Percentiles rank a stretch among this genome's conserved stretches.
Conservation (phyloP, 1,284 basidiomycete species). For the Erythrobasidium hasegawianum region DNA sequence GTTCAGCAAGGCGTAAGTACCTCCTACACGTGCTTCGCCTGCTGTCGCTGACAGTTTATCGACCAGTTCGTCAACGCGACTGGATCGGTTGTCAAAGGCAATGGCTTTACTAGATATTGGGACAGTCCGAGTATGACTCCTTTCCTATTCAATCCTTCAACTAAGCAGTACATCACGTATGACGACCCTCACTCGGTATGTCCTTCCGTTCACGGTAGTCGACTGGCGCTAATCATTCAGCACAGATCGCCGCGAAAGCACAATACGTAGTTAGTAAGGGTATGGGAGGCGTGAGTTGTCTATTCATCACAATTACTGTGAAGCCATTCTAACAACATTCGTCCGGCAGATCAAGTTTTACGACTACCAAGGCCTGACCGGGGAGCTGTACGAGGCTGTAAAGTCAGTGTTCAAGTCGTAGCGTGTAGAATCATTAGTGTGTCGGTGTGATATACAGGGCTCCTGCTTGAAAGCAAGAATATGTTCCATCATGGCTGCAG, state of each 20-base stretch:
- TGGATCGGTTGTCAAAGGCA: neutral
- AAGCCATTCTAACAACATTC: no score
- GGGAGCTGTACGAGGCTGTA: no score
- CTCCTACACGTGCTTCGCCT: neutral
- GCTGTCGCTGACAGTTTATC: neutral
- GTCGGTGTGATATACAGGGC: no score
- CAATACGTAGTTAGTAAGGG: neutral
- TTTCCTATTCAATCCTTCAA: constrained; percentile 20
- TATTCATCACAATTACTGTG: no score
- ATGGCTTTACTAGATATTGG: neutral
- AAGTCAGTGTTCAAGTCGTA: no score
- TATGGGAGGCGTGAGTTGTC: neutral
- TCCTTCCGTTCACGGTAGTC: no score
- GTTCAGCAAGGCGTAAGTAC: neutral
- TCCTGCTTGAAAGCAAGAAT: no score
- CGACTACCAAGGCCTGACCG: no score
- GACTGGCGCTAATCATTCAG: neutral
- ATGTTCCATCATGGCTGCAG: no score
- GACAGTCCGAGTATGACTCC: constrained; percentile 17
- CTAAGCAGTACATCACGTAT: constrained; percentile 10
- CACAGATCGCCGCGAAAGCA: neutral
- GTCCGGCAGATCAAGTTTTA: no score
- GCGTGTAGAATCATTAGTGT: no score
- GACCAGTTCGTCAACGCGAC: neutral
- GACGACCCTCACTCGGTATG: constrained; percentile 7